Percentiles rank a stretch among this genome's conserved stretches.
phyloP scores from a whole-genome alignment of 2,329 filamentous ascomycete genomes.

The Bipolaris bicolor region DNA sequence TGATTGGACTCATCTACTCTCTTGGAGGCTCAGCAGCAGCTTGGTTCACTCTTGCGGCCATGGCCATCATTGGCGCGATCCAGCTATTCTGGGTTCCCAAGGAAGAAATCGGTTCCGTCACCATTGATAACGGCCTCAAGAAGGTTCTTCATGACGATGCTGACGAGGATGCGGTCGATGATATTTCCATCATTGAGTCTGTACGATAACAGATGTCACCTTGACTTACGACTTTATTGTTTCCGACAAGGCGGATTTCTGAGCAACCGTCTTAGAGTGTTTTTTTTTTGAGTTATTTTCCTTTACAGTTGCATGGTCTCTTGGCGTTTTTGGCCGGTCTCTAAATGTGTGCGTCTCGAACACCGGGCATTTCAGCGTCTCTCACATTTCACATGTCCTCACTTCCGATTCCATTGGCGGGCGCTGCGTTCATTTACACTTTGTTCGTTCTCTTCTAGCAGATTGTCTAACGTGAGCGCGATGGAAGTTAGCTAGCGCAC shows the following conservation, averaged over 20 bases:
- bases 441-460: not conserved
- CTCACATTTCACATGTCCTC: slow-evolving; percentile 21
- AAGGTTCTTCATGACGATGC: slow-evolving; percentile 31
- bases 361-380: slow-evolving; percentile 21
- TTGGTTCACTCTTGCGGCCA: slow-evolving; percentile 64
- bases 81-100: slow-evolving; percentile 64
- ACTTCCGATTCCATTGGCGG: not conserved
- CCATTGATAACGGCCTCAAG: slow-evolving; percentile 43
- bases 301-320: slow-evolving; percentile 25
- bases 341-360: slow-evolving; percentile 7
- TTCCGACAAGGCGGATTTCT: slow-evolving; percentile 2
- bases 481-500: not conserved
- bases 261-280: slow-evolving; percentile 5
- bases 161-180: slow-evolving; percentile 36
- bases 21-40: slow-evolving; percentile 65
- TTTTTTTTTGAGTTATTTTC: not conserved
- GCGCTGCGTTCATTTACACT: not conserved
- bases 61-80: slow-evolving; percentile 62
- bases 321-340: slow-evolving; percentile 24
- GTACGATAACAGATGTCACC: slow-evolving; percentile 24
- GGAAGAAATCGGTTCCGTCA: slow-evolving; percentile 48
- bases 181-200: slow-evolving; percentile 36
- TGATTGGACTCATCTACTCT: slow-evolving; percentile 71
- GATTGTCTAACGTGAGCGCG: not conserved
- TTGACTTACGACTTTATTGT: not conserved